phyloP scores from a whole-genome alignment of 1,284 basidiomycete genomes.

The Leccinum subspadiceum region DNA sequence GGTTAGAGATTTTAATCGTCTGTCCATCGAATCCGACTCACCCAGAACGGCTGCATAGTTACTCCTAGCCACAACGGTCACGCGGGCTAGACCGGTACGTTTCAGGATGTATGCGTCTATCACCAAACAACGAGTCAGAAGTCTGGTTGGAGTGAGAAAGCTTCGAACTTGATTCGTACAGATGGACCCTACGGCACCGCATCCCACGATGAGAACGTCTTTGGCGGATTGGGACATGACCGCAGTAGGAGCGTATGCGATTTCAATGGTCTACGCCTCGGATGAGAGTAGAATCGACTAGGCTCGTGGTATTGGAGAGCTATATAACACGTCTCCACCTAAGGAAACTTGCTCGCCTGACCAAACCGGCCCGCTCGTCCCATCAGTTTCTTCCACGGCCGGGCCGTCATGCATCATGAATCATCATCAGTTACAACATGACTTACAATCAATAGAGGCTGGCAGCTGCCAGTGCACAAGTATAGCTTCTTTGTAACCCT shows the following conservation, averaged over 20 bases:
- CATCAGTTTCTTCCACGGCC: not conserved
- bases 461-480: not conserved
- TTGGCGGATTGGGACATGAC: constrained; percentile 28
- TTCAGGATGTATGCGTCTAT: constrained; percentile 65
- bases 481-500: not conserved
- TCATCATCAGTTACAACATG: not conserved
- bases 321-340: not conserved
- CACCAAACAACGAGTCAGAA: not conserved
- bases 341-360: not conserved
- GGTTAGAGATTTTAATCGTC: not conserved
- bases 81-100: constrained; percentile 57
- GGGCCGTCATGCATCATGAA: not conserved
- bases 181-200: constrained; percentile 56
- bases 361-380: not conserved
- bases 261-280: not conserved
- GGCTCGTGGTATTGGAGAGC: too few species aligned
- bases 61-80: constrained; percentile 73
- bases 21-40: constrained; percentile 22
- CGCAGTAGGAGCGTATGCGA: not conserved
- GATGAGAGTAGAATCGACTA: too few species aligned
- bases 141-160: not conserved
- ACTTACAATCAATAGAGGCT: too few species aligned
- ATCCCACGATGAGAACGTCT: constrained; percentile 56
- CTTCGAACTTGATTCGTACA: constrained; percentile 37
- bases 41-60: constrained; percentile 63